Evolutionary conservation across 1,139 yeast genomes (phyloP), one percentile per base, ranked within the genome.

Genomic region (Saccharomyces hybrid): DNA sequence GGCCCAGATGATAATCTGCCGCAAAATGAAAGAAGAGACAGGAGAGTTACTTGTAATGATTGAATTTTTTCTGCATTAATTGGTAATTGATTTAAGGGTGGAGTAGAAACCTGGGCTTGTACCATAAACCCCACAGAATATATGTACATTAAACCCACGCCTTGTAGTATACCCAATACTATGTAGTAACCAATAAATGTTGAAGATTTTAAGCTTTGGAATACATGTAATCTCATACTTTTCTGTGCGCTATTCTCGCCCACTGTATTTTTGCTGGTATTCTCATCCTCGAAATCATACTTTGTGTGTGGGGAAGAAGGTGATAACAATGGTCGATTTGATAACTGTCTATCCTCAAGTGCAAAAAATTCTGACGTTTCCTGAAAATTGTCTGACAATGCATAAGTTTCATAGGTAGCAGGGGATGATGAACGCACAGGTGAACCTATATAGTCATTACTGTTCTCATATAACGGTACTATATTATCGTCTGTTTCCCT

Each of bases 91-190:
- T 62, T 62, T 3, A 51, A 11, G 16, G 70, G 63, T 46, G 68
- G 62, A 54, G 73, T 74, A 52, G 68, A 56, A 3, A 62, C 65
- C 56, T 74, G 76, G 1, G 90, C 87, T 59, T 81, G 79, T 27
- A 85, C 81, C 47, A 86, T 77, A 62, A 81, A 86, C 0, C 95
- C 95, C 52, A 87, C 82, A 3, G 88, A 80, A 63, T 80, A 85
- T 31, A 87, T 86, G 66, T 85, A 87, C 78, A 86, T 82, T 67
- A 87, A 93, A 8, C 95, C 95, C 57, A 83, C 76, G 1, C 90
- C 88, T 61, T 87, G 86, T 49, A 85, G 71, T 2, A 81, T 70
- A 1, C 90, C 86, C 58, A 86, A 73, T 19, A 84, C 74, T 8
- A 78, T 49, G 60, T 77, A 82, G 61, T 79, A 83, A 38, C 75